Conservation (phyloP, 352 stramenopile species). For the Ophiocytium majus region DNA sequence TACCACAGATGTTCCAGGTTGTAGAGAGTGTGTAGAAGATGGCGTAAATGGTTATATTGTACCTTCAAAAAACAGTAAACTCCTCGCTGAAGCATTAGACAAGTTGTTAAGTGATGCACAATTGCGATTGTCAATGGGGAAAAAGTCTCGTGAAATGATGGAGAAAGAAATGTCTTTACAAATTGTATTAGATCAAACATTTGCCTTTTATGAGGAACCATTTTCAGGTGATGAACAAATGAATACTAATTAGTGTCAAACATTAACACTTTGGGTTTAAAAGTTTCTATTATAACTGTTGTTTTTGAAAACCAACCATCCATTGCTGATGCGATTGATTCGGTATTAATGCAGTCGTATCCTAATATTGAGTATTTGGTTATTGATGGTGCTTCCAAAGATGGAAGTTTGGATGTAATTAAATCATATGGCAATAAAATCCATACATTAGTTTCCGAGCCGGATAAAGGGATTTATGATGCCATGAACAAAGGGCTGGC, state of each 20-base stretch:
- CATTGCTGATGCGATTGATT: neutral
- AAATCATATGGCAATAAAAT: neutral
- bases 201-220: neutral
- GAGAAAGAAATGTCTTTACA: neutral
- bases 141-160: too few species aligned
- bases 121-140: too few species aligned
- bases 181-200: neutral
- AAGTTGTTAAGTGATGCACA: too few species aligned
- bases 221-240: neutral
- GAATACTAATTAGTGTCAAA: neutral
- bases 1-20: too few species aligned
- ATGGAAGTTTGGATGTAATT: neutral
- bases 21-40: too few species aligned
- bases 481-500: too few species aligned
- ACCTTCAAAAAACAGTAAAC: too few species aligned
- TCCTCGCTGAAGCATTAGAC: too few species aligned
- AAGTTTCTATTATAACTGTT: neutral
- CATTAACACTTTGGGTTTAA: neutral
- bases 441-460: too few species aligned
- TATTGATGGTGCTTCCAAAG: slow-evolving; percentile 5
- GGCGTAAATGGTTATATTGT: too few species aligned
- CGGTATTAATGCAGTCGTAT: neutral
- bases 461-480: too few species aligned
- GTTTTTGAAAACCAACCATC: neutral
- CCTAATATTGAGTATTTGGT: neutral